A percentile compares a stretch with the other conserved stretches of the same genome.
Conservation (phyloP, 2,329 filamentous ascomycete genomes). For the Xylaria sp. region DNA sequence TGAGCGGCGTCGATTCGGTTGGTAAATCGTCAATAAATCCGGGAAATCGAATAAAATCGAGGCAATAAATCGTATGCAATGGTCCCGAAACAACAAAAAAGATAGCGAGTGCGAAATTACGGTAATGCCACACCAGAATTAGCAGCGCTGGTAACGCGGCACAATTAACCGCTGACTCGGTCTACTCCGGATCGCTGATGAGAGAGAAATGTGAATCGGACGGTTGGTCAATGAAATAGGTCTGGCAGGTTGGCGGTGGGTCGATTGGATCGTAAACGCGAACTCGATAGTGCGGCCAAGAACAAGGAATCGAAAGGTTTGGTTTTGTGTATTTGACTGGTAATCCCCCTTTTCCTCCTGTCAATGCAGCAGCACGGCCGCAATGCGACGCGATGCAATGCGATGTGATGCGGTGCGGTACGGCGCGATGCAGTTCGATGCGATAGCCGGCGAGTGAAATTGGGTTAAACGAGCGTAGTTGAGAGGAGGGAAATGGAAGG, state of each 20-base stretch:
- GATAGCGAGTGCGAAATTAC: neutral
- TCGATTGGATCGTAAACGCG: constrained; percentile 12
- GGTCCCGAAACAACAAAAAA: neutral
- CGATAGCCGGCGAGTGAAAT: constrained; percentile 14
- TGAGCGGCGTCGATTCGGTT: neutral
- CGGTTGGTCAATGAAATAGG: constrained; percentile 6
- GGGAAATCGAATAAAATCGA: neutral
- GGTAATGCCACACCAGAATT: constrained; percentile 13
- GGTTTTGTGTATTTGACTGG: constrained; percentile 3
- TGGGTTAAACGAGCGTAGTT: constrained; percentile 34
- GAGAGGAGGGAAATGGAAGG: constrained; percentile 22
- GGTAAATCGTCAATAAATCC: neutral
- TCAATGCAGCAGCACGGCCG: constrained; percentile 19
- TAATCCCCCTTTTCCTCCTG: constrained; percentile 9
- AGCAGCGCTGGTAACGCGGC: neutral
- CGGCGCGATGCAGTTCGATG: constrained; percentile 9
- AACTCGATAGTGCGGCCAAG: constrained; percentile 17
- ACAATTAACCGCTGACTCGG: neutral
- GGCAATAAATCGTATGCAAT: neutral
- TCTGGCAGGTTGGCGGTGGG: neutral
- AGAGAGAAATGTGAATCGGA: neutral
- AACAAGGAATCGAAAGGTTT: constrained; percentile 14
- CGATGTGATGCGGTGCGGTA: constrained; percentile 10
- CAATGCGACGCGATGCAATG: constrained; percentile 16
- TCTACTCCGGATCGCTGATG: neutral